These are phyloP conservation scores for Agrocybe praecox DNA, from an alignment of 768 basidiomycete genomes.

Conservation along the genomic window DNA sequence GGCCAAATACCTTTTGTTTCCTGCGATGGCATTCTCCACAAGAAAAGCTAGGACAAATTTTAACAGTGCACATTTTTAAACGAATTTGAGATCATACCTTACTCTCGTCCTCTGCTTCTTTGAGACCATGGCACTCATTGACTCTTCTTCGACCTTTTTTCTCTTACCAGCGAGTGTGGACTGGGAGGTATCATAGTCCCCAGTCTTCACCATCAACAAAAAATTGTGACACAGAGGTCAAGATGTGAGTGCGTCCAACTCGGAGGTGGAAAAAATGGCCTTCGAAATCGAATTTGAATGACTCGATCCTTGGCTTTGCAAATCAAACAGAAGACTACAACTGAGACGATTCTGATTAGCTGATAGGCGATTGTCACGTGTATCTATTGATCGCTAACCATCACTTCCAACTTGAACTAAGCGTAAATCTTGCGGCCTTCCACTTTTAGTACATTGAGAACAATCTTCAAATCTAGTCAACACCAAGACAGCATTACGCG, in stretches of 20 bases:
- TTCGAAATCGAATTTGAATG: neutral
- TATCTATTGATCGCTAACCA: neutral
- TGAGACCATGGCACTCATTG: conserved; percentile 36
- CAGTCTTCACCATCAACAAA: conserved; percentile 40
- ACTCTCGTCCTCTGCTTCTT: conserved; percentile 81
- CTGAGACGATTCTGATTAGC: neutral
- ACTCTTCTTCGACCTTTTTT: conserved; percentile 68
- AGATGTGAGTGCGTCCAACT: conserved; percentile 1
- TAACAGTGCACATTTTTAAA: neutral
- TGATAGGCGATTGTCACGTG: conserved; percentile 1
- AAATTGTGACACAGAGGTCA: conserved; percentile 4
- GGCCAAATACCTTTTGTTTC: conserved; percentile 72
- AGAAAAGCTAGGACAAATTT: conserved; percentile 61
- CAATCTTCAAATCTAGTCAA: too few species aligned
- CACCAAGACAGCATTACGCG: too few species aligned
- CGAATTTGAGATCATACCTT: conserved; percentile 50
- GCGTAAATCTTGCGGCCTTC: too few species aligned
- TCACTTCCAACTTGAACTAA: too few species aligned
- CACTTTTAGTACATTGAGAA: too few species aligned
- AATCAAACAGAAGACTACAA: neutral
- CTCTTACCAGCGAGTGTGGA: conserved; percentile 47
- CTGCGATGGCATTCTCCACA: conserved; percentile 88
- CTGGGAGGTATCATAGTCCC: conserved; percentile 28
- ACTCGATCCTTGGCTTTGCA: conserved; percentile 5
- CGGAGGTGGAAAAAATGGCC: neutral